These are phyloP conservation scores for Citrullus amarus DNA, from an alignment of 306 rosid genomes.

Conservation along the genomic window DNA sequence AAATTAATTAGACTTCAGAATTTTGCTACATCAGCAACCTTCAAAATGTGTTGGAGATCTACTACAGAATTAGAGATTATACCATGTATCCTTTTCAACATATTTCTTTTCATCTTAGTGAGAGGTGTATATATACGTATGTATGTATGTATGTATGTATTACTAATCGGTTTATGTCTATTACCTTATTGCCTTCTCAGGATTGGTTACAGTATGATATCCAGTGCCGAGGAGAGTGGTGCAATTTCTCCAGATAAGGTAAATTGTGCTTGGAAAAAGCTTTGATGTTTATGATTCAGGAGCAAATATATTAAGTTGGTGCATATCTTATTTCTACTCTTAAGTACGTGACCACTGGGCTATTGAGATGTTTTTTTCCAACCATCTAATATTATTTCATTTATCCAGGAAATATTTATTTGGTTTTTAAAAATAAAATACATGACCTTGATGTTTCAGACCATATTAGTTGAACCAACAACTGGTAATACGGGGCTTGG, in stretches of 20 bases:
- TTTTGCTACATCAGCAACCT: neutral
- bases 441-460: constrained; percentile 23
- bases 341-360: neutral
- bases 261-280: constrained; percentile 3
- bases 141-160: neutral
- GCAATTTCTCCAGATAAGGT: constrained; percentile 73
- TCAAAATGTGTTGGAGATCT: neutral
- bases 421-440: neutral
- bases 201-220: constrained; percentile 81
- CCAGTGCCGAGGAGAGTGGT: constrained; percentile 68
- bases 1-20: neutral
- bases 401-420: neutral
- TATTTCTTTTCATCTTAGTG: neutral
- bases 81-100: neutral
- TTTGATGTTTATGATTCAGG: neutral
- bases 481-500: constrained; percentile 95
- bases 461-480: constrained; percentile 85
- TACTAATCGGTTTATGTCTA: neutral
- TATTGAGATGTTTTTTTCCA: neutral
- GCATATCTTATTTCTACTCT: neutral
- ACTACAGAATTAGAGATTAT: neutral
- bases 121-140: neutral
- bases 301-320: neutral
- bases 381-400: neutral
- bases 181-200: constrained; percentile 31